Conservation (phyloP, 768 basidiomycete species). For the Hygrophorus russula region DNA sequence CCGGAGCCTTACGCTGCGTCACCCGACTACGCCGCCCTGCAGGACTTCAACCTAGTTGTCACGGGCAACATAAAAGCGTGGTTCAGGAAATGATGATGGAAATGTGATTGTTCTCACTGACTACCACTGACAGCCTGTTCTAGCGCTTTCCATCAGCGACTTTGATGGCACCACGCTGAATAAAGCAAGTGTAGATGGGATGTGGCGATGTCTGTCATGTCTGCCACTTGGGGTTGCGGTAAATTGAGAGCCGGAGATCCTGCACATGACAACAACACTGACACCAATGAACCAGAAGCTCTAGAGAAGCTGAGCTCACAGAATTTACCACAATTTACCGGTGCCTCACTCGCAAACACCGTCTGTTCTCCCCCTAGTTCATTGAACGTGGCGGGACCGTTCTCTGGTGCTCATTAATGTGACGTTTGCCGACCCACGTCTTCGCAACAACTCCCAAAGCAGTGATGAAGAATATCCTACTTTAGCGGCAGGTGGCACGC, state of each 20-base stretch:
- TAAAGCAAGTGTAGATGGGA: constrained; percentile 12
- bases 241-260: constrained; percentile 12
- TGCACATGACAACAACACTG: neutral
- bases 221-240: constrained; percentile 23
- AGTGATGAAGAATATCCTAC: constrained; percentile 26
- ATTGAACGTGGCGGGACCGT: constrained; percentile 38
- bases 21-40: constrained; percentile 9
- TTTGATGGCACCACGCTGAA: constrained; percentile 19
- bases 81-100: neutral
- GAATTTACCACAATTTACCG: constrained; percentile 15
- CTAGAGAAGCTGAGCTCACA: constrained; percentile 1
- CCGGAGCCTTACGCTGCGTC: neutral
- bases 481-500: constrained; percentile 35
- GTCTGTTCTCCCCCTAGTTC: constrained; percentile 23
- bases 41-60: constrained; percentile 20
- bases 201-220: constrained; percentile 14
- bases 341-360: constrained; percentile 8
- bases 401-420: constrained; percentile 37
- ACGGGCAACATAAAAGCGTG: constrained; percentile 35
- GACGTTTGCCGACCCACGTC: constrained; percentile 39
- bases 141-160: constrained; percentile 14
- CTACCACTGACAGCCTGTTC: neutral
- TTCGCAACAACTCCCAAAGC: constrained; percentile 26
- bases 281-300: neutral
- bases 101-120: neutral